Percentiles rank a stretch among this genome's conserved stretches.
Evolutionary conservation across 2,329 filamentous ascomycete species (phyloP).

Genomic region (Xylariomycetidae sp.): DNA sequence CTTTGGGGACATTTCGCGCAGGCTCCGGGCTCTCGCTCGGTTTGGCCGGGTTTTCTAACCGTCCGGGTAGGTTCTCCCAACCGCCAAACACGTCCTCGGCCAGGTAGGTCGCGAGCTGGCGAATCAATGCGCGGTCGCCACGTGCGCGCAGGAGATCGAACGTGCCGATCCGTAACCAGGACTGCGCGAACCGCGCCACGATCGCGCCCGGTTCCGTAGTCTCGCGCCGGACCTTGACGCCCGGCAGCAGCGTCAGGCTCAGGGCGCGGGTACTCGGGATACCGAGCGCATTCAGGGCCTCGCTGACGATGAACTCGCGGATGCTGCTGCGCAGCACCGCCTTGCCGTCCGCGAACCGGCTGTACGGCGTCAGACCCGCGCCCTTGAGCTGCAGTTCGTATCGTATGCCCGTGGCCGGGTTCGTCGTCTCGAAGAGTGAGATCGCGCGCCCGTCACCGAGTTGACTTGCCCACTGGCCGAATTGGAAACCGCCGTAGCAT

Average conservation of each 20-base stretch:
- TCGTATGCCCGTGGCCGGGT: slow-evolving; percentile 60
- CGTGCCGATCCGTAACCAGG: slow-evolving; percentile 88
- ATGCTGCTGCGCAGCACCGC: slow-evolving; percentile 90
- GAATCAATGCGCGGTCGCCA: slow-evolving; percentile 68
- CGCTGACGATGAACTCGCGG: slow-evolving; percentile 87
- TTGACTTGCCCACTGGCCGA: slow-evolving; percentile 91
- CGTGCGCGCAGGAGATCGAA: slow-evolving; percentile 87
- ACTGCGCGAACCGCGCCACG: slow-evolving; percentile 83
- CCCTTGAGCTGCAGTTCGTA: slow-evolving; percentile 96
- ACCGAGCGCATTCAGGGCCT: slow-evolving; percentile 75
- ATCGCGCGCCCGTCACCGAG: slow-evolving; percentile 93
- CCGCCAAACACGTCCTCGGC: slow-evolving; percentile 83
- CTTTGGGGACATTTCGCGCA: slow-evolving; percentile 45
- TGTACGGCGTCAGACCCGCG: slow-evolving; percentile 89
- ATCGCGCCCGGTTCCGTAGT: slow-evolving; percentile 84
- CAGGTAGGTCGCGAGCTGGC: slow-evolving; percentile 72
- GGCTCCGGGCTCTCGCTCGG: slow-evolving; percentile 39
- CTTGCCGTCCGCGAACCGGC: slow-evolving; percentile 91
- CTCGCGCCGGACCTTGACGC: slow-evolving; percentile 70
- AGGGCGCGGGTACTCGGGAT: slow-evolving; percentile 86
- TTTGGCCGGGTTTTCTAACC: slow-evolving; percentile 46
- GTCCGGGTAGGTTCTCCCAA: slow-evolving; percentile 74
- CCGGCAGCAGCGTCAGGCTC: slow-evolving; percentile 70
- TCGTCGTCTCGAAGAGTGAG: slow-evolving; percentile 84
- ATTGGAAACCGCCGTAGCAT: slow-evolving; percentile 82